Base-by-base conservation (phyloP, 805 yeast genomes). In the Candida peoriensis region DNA sequence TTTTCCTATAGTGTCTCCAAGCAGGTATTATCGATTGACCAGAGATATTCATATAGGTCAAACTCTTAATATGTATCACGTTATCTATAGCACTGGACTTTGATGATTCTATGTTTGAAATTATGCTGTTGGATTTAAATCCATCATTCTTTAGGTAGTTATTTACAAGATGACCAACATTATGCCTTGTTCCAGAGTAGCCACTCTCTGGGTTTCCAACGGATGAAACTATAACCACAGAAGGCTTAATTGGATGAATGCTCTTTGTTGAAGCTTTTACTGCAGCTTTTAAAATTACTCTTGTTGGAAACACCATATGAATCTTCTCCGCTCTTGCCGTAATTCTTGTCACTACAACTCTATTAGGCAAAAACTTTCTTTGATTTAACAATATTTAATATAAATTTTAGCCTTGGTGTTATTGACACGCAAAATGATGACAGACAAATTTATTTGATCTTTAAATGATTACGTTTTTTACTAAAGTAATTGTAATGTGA, bases 171-270 rank as follows among this genome's bases (percentile, higher is more conserved):
- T 83, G 84, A 2, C 95, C 96, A 0, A 79, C 85, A 39, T 81
- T 85, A 52, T 87, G 96, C 23, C 95, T 63, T 0, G 95, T 82
- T 6, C 66, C 64, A 7, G 59, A 57, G 46, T 70, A 84, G 32
- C 65, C 58, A 0, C 75, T 68, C 36, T 78, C 84, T 1, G 95
- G 95, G 48, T 87, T 87, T 1, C 96, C 96, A 3, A 87, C 60
- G 0, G 86, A 77, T 4, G 76, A 71, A 5, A 64, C 55, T 26
- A 58, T 44, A 11, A 59, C 39, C 13, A 46, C 40, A 8, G n/a
- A n/a, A n/a, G n/a, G n/a, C n/a, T n/a, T n/a, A n/a, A 46, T 38
- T 10, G 48, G 53, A 22, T 43, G 50, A 16, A 28, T 41, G 24
- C 32, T 33, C 13, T 21, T 26, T n/a, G 26, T 12, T 15, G n/a